Percentiles rank a stretch among this genome's conserved stretches.
These are phyloP conservation scores for Lumnitzera littorea DNA, from an alignment of 345 rosid genomes.

Conservation along the genomic window DNA sequence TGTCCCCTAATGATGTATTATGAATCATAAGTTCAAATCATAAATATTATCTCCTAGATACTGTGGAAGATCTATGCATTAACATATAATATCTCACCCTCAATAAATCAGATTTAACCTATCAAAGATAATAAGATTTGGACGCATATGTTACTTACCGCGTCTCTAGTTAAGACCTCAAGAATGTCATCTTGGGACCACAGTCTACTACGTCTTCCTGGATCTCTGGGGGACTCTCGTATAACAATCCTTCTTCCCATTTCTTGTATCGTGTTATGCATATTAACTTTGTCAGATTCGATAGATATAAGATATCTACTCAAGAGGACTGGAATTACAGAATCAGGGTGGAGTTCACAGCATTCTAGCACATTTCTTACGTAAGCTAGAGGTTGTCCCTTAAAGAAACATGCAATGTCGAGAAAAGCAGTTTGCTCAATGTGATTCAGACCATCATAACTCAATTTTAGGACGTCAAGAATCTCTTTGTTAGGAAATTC, in stretches of 20 bases:
- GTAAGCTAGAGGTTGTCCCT: conserved; percentile 1
- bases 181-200: conserved; percentile 8
- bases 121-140: background rate
- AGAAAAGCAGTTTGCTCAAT: conserved; percentile 10
- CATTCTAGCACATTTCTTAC: background rate
- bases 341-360: conserved; percentile 4
- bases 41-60: too few species aligned
- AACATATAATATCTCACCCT: background rate
- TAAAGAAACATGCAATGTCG: conserved; percentile 18
- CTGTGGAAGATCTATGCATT: too few species aligned
- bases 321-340: conserved; percentile 6
- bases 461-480: conserved; percentile 1
- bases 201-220: conserved; percentile 11
- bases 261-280: conserved; percentile 27
- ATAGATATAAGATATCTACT: conserved; percentile 12
- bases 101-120: background rate
- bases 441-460: conserved; percentile 12
- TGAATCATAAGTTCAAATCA: too few species aligned
- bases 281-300: conserved; percentile 1
- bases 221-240: conserved; percentile 15
- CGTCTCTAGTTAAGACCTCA: conserved; percentile 1
- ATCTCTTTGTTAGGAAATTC: conserved; percentile 1
- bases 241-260: conserved; percentile 25
- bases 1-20: conserved; percentile 4
- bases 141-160: conserved; percentile 1